phyloP scores from a whole-genome alignment of 768 basidiomycete species.

The Boletus rubropictus region DNA sequence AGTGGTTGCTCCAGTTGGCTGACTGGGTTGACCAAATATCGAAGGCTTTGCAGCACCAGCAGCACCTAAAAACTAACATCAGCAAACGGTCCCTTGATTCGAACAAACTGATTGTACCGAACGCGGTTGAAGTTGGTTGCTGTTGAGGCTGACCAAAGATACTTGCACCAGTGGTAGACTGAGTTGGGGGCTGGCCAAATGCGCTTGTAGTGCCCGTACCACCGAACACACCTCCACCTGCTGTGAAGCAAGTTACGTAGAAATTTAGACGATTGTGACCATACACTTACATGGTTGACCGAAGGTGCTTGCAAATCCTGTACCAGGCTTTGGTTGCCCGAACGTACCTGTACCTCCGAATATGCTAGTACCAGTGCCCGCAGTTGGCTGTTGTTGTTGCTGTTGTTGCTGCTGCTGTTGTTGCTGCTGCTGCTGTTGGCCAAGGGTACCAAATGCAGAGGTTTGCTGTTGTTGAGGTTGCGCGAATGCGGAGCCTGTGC shows the following conservation, averaged over 20 bases:
- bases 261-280: neutral
- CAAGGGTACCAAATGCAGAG: conserved; percentile 48
- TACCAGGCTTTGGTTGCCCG: conserved; percentile 30
- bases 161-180: conserved; percentile 17
- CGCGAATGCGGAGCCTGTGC: conserved; percentile 37
- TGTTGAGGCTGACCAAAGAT: conserved; percentile 37
- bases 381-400: conserved; percentile 35
- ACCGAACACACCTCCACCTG: conserved; percentile 22
- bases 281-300: conserved; percentile 21
- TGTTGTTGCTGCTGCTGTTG: too few species aligned
- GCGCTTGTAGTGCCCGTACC: conserved; percentile 14
- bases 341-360: conserved; percentile 32
- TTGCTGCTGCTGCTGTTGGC: conserved; percentile 37
- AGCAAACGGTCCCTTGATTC: neutral
- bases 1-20: conserved; percentile 34
- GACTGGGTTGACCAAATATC: conserved; percentile 45
- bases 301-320: conserved; percentile 27
- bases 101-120: conserved; percentile 37
- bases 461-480: conserved; percentile 30
- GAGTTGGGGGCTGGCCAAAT: conserved; percentile 28
- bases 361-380: conserved; percentile 26
- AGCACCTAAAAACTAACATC: conserved; percentile 21
- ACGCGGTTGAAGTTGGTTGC: conserved; percentile 32
- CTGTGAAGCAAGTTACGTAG: conserved; percentile 3
- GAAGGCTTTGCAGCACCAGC: conserved; percentile 38